phyloP scores from a whole-genome alignment of 768 basidiomycete species.

The Lanmaoa rubissima region DNA sequence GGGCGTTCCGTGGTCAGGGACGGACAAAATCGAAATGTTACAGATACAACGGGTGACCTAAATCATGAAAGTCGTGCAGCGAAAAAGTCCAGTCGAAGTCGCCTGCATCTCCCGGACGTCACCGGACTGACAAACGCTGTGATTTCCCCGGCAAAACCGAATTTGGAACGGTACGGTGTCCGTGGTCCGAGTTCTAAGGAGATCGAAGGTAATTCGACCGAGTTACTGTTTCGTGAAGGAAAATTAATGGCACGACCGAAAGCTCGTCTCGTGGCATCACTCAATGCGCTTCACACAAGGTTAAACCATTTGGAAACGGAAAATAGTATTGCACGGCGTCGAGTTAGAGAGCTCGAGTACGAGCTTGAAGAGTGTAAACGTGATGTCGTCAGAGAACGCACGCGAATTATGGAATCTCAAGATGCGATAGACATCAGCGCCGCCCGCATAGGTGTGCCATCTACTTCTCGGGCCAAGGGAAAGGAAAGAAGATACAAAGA shows the following conservation, averaged over 20 bases:
- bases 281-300: conserved; percentile 63
- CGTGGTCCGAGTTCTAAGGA: conserved; percentile 50
- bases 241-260: conserved; percentile 1
- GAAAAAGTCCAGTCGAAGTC: conserved; percentile 33
- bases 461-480: conserved; percentile 25
- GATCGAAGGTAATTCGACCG: conserved; percentile 53
- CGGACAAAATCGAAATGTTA: conserved; percentile 26
- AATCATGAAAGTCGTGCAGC: conserved; percentile 9
- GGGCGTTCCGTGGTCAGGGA: conserved; percentile 21
- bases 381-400: conserved; percentile 72
- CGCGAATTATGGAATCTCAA: conserved; percentile 57
- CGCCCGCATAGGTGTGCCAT: conserved; percentile 16
- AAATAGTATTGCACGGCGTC: conserved; percentile 74
- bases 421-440: conserved; percentile 30
- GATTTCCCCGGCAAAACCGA: conserved; percentile 63
- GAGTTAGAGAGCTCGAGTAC: conserved; percentile 83
- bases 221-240: not conserved
- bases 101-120: conserved; percentile 72
- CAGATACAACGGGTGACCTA: conserved; percentile 6
- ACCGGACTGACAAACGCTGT: conserved; percentile 82
- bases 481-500: conserved; percentile 35
- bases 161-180: conserved; percentile 50
- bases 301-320: conserved; percentile 76
- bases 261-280: conserved; percentile 63
- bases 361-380: conserved; percentile 83